Evolutionary conservation across 345 rosid genomes (phyloP).

Genomic region (Brassica rapa): DNA sequence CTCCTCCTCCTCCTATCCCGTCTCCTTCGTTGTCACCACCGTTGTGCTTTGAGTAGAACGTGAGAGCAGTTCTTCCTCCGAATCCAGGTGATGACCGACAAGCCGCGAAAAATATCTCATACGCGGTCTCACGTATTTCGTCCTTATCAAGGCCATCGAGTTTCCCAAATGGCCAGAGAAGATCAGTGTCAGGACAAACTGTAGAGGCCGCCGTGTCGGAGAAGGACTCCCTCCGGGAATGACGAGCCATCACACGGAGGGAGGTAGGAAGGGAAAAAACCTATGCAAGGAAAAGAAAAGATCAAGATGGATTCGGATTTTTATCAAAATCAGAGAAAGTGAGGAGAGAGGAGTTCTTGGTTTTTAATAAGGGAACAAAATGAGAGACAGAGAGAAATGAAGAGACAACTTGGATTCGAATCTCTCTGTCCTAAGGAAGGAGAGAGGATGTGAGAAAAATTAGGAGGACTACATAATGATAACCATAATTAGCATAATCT

Average conservation of each 20-base stretch:
- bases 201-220: constrained; percentile 21
- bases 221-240: constrained; percentile 54
- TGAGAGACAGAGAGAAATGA: constrained; percentile 3
- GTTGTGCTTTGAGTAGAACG: constrained; percentile 57
- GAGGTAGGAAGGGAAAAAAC: background rate
- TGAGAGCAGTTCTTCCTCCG: constrained; percentile 67
- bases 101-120: constrained; percentile 82
- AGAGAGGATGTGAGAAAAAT: constrained; percentile 37
- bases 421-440: background rate
- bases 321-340: background rate
- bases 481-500: constrained; percentile 28
- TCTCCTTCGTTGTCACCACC: constrained; percentile 40
- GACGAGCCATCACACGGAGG: constrained; percentile 47
- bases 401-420: constrained; percentile 12
- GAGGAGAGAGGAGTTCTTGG: background rate
- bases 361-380: background rate
- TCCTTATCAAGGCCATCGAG: constrained; percentile 57
- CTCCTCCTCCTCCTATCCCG: constrained; percentile 44
- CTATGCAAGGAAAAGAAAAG: background rate
- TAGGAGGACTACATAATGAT: constrained; percentile 16
- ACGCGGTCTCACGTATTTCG: constrained; percentile 78
- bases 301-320: background rate
- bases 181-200: constrained; percentile 46
- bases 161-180: constrained; percentile 73
- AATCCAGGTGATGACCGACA: constrained; percentile 90